These are phyloP conservation scores for Amniculicola lignicola DNA, from an alignment of 495 filamentous ascomycete genomes.

Conservation along the genomic window DNA sequence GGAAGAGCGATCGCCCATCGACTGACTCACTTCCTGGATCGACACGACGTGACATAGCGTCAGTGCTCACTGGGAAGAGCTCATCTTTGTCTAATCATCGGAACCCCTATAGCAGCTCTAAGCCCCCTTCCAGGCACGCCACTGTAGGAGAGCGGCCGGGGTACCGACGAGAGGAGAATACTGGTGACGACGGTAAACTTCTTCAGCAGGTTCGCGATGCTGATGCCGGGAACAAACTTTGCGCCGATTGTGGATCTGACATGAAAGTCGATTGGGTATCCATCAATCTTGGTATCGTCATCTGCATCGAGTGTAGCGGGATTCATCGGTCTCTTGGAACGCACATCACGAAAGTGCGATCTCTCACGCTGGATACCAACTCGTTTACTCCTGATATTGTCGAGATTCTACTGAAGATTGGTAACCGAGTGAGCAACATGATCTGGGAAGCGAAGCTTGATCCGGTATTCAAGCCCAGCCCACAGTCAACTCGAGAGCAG, in stretches of 20 bases:
- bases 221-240: conserved; percentile 90
- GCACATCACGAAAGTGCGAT: conserved; percentile 95
- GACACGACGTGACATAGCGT: conserved; percentile 77
- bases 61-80: conserved; percentile 90
- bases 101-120: conserved; percentile 52
- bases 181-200: conserved; percentile 78
- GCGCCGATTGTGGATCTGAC: conserved; percentile 89
- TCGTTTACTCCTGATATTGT: conserved; percentile 96
- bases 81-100: conserved; percentile 64
- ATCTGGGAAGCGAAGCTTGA: conserved; percentile 90
- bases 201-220: conserved; percentile 83
- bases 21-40: conserved; percentile 45
- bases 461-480: conserved; percentile 61
- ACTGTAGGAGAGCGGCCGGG: conserved; percentile 88
- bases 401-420: conserved; percentile 87
- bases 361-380: conserved; percentile 88
- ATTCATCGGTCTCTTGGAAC: conserved; percentile 96
- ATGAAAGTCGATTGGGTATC: conserved; percentile 97
- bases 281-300: conserved; percentile 91
- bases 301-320: conserved; percentile 98
- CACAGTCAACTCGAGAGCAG: conserved; percentile 80
- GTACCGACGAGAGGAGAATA: conserved; percentile 60
- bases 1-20: conserved; percentile 47
- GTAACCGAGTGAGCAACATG: conserved; percentile 94
- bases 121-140: conserved; percentile 70